Evolutionary conservation across 164 flowering plant species (phyloP), one percentile per base, ranked within the genome.

Genomic region (Aristolochia contorta): DNA sequence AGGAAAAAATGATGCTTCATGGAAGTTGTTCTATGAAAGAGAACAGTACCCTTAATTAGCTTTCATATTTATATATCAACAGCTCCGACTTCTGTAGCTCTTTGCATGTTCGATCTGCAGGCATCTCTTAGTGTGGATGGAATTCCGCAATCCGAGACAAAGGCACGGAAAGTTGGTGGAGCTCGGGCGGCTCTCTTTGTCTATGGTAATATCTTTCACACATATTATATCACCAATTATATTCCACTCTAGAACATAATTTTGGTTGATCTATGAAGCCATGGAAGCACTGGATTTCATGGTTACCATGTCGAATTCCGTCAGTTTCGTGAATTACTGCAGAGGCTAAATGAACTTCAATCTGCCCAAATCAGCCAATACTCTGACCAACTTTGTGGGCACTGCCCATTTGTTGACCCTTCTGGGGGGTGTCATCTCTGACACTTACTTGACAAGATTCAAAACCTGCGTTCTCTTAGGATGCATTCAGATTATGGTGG

Each of bases 391-490:
- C 67, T 93, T 93, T 65, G 68, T 93, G 16, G 98, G 98, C 41
- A 93, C 98, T 62, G 56, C 85, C 61, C 89, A 90, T 67, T 74
- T 93, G 20, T 67, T 93, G 54, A 75, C 96, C 58, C 87, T 93
- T 41, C 71, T 93, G 62, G 97, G 97, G 61, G 98, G 98, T 22
- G 86, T 73, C 71, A 82, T 92, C 57, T 82, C 98, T 12, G 98
- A 92, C 59, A 84, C 98, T 32, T 87, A 79, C 70, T 87, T 92
- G 66, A 95, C 93, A 8, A 78, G 86, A 73, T 92, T 92, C 61
- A 84, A 91, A 93, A 90, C 97, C 73, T 83, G 84, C 72, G 72
- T 93, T 72, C 79, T 90, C 68, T 93, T 93, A 70, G 97, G 87
- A 51, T 86, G 9, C 43, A 37, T 37, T 37, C 43, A 37, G 10